These are phyloP conservation scores for Letharia columbiana DNA, from an alignment of 495 filamentous ascomycete species.

Conservation along the genomic window DNA sequence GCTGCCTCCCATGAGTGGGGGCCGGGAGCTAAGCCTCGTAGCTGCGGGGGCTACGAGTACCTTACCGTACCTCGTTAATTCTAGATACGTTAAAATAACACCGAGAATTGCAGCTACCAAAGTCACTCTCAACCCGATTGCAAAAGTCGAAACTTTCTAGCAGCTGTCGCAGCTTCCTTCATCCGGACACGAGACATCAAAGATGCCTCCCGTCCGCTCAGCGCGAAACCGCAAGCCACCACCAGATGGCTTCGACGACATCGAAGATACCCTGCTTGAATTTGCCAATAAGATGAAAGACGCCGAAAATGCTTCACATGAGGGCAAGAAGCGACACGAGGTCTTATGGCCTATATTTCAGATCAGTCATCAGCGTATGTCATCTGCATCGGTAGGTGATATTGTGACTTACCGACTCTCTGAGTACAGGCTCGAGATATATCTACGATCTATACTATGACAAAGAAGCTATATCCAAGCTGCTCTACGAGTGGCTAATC, in stretches of 20 bases:
- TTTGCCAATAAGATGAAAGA: constrained; percentile 99
- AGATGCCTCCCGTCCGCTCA: constrained; percentile 79
- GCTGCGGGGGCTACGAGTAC: no score
- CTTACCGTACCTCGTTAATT: no score
- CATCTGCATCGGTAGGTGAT: constrained; percentile 6
- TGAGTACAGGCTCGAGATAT: constrained; percentile 59
- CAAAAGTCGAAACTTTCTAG: neutral
- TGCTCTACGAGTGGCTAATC: constrained; percentile 89
- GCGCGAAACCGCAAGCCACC: constrained; percentile 79
- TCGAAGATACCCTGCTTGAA: constrained; percentile 91
- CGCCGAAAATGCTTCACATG: constrained; percentile 72
- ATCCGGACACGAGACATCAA: neutral
- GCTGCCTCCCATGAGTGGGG: neutral
- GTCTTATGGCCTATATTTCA: constrained; percentile 96
- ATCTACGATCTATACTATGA: constrained; percentile 98
- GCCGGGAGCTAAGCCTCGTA: no score
- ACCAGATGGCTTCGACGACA: constrained; percentile 89
- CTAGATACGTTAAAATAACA: no score
- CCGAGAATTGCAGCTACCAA: no score
- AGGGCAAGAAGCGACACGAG: constrained; percentile 77
- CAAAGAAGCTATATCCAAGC: constrained; percentile 86
- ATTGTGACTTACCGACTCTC: constrained; percentile 2
- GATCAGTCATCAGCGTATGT: constrained; percentile 85
- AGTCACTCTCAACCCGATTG: no score
- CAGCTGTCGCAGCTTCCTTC: no score